Base-by-base conservation (phyloP, 306 rosid genomes). In the Arachis hypogaea region DNA sequence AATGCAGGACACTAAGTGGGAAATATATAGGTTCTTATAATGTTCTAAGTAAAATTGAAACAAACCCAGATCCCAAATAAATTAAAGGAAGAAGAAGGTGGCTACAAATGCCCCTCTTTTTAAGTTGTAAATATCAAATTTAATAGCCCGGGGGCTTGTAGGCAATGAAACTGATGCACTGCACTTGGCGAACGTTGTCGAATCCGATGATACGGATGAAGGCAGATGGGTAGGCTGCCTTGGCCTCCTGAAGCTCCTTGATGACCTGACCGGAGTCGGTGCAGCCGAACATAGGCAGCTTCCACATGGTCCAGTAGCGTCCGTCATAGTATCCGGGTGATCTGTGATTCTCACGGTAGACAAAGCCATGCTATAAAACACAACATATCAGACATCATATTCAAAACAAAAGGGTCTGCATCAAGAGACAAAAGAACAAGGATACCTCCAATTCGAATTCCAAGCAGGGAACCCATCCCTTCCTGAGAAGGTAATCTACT, bases 271-370 rank as follows among this genome's bases (percentile, higher is more conserved):
- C 0, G 0, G 93, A 0, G 14, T 91, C 96, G 0, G 80, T 89
- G 93, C 90, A 86, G 0, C 96, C 98, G 59, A 72, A 92, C 93
- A 89, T 77, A 3, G 97, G 97, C 7, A 92, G 78, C 90, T 92
- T 92, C 92, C 96, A 89, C 96, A 92, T 92, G 16, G 89, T 85
- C 96, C 97, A 89, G 86, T 77, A 83, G 0, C 97, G 69, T 7
- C 97, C 93, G 29, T 89, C 96, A 60, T 92, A 92, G 89, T 92
- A 89, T 57, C 96, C 93, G 0, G 92, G 96, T 36, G 92, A 82
- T 0, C 4, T 59, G 81, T 75, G 0, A 88, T 92, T 0, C 88
- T 88, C 89, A 75, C 96, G 89, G 93, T 83, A 71, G 9, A 88
- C 86, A 41, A 74, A 84, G 0, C 84, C 83, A 0, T 70, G 10